Percentiles rank a stretch among this genome's conserved stretches.
These are phyloP conservation scores for Stephania cephalantha DNA, from an alignment of 164 flowering plant genomes.

Conservation along the genomic window DNA sequence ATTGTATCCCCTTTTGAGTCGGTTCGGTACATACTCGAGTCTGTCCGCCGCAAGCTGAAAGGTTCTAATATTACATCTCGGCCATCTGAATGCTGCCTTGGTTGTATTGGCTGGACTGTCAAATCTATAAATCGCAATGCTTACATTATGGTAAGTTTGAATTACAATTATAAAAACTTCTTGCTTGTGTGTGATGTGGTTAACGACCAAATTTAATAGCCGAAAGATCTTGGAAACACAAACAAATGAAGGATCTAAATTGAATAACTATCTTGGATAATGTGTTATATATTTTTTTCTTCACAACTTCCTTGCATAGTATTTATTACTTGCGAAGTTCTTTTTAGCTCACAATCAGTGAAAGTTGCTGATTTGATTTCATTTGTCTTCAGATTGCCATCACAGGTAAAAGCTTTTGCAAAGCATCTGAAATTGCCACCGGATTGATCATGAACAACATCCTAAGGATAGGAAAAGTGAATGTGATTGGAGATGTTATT, in stretches of 20 bases:
- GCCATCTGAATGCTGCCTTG: conserved; percentile 46
- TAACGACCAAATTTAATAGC: background rate
- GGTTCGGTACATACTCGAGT: conserved; percentile 68
- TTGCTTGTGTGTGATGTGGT: background rate
- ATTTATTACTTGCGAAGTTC: background rate
- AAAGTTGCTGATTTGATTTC: background rate
- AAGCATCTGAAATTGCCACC: conserved; percentile 81
- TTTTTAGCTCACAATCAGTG: background rate
- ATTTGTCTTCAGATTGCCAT: conserved; percentile 70
- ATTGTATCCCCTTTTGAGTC: conserved; percentile 73
- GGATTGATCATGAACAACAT: conserved; percentile 83
- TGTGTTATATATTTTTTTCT: background rate
- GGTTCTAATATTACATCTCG: conserved; percentile 33
- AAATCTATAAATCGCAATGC: conserved; percentile 63
- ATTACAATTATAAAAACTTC: background rate
- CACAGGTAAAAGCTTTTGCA: conserved; percentile 85
- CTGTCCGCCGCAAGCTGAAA: conserved; percentile 76
- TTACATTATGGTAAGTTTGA: conserved; percentile 72
- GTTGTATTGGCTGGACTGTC: conserved; percentile 61
- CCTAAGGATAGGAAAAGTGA: conserved; percentile 81
- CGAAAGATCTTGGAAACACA: background rate
- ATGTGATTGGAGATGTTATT: conserved; percentile 92
- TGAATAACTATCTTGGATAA: background rate
- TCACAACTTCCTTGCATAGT: background rate
- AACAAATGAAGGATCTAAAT: background rate